Evolutionary conservation across 23 red algal genomes (phyloP), one percentile per base, ranked within the genome.

Genomic region (Gracilariopsis chorda): DNA sequence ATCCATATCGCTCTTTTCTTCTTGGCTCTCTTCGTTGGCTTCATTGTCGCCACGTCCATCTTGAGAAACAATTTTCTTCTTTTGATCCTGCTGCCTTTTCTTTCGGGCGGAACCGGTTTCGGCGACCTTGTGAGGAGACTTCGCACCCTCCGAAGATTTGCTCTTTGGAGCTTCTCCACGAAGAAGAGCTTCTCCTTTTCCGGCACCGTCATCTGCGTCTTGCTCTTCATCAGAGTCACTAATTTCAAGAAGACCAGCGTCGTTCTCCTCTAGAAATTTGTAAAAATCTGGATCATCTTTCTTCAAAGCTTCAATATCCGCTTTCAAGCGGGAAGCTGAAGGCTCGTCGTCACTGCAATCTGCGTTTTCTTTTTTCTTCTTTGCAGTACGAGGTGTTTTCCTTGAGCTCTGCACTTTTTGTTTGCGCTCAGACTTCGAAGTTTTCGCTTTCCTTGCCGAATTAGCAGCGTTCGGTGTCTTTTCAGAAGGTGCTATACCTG

Each of bases 231-330:
- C 82, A 0, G 64, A 40, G 30, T 82, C 76, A 42, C 46, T 61
- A 59, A 92, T 84, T 41, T 92, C 89, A 37, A 92, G 62, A 28
- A 92, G 69, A 74, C 37, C 48, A 44, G 89, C 49, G 51, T 92
- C 89, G 77, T 92, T 82, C 52, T 92, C 77, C 27, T 84, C 78
- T 19, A 92, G 79, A 84, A 84, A 92, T 48, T 83, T 84, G 52
- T 84, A 92, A 48, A 92, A 92, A 30, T 76, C 78, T 37, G 89
- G 89, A 56, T 92, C 89, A 74, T 84, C 89, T 65, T 59, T 70
- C 68, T 92, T 84, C 44, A 92, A 48, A 21, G 85, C 85, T 27
- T 89, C 85, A 39, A 89, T 78, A 61, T 89, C 85, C 12, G 39
- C 34, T 68, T 89, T 74, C 12, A 73, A n/a, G n/a, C 47, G 67